These are phyloP conservation scores for Termitomyces sp. DNA, from an alignment of 768 basidiomycete species.

Conservation along the genomic window DNA sequence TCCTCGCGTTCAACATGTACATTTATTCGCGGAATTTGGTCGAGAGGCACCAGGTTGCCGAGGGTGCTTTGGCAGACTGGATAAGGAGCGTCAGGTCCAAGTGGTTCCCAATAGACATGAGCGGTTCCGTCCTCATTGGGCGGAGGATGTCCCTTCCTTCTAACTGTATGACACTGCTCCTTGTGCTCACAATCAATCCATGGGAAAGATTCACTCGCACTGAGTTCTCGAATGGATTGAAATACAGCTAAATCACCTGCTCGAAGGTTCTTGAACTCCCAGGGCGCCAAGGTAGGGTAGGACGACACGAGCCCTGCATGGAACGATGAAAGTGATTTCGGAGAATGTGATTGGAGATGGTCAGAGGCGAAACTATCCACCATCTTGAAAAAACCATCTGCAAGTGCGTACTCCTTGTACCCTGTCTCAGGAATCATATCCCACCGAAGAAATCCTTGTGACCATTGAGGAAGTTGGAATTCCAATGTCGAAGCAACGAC, in stretches of 20 bases:
- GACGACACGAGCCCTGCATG: neutral
- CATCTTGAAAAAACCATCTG: neutral
- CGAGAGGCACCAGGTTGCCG: neutral
- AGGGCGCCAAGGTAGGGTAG: neutral
- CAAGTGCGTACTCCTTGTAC: neutral
- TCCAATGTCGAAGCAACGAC: neutral
- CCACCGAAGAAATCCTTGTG: neutral
- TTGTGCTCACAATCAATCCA: neutral
- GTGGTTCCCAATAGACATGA: neutral
- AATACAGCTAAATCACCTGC: neutral
- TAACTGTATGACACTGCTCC: neutral
- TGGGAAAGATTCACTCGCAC: neutral
- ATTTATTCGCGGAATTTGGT: neutral
- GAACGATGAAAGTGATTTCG: neutral
- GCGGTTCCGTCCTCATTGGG: neutral
- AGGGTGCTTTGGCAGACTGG: neutral
- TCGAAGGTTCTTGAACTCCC: neutral
- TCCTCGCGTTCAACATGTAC: neutral
- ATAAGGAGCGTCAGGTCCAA: neutral
- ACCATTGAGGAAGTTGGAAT: neutral
- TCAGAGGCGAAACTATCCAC: neutral
- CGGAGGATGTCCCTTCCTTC: neutral
- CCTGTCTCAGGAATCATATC: neutral
- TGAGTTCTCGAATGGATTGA: neutral
- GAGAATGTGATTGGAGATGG: neutral